Evolutionary conservation across 306 rosid species (phyloP), one percentile per base, ranked within the genome.

Genomic region (Sphenostylis stenocarpa): DNA sequence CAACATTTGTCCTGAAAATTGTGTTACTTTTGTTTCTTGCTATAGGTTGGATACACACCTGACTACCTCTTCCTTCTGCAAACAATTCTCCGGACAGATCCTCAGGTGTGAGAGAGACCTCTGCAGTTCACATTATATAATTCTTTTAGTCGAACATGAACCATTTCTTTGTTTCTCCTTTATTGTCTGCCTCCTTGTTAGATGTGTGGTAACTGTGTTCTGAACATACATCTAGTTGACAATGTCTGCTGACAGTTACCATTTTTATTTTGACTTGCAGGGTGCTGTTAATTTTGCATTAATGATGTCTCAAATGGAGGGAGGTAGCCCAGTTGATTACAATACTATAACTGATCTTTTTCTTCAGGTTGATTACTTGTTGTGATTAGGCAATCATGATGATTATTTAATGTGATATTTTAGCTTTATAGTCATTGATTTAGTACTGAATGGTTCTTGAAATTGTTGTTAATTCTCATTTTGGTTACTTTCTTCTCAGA

Each of bases 241-340:
- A 36, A 47, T 53, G 45, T 19, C 67, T 56, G 71, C 68, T 28
- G 12, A 13, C 65, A 67, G 52, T 63, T 82, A 51, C 26, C 41
- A 53, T 78, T 36, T 84, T 51, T 16, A 41, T 82, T 80, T 82
- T 79, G 45, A 44, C 43, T 77, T 60, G 70, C 84, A 96, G 99
- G 98, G 99, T 86, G 99, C 99, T 67, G 99, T 96, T 76, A 96
- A 93, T 87, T 96, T 96, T 87, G 97, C 99, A 39, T 85, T 96
- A 60, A 96, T 96, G 99, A 93, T 96, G 99, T 91, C 99, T 70
- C 98, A 96, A 96, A 96, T 96, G 99, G 99, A 96, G 84, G 99
- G 99, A 79, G 99, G 99, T 67, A 91, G 97, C 83, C 99, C 99
- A 9, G 90, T 96, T 82, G 99, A 96, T 87, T 96, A 96, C 88